Conservation (phyloP, 495 filamentous ascomycete genomes). For the Sordaria brevicollis region DNA sequence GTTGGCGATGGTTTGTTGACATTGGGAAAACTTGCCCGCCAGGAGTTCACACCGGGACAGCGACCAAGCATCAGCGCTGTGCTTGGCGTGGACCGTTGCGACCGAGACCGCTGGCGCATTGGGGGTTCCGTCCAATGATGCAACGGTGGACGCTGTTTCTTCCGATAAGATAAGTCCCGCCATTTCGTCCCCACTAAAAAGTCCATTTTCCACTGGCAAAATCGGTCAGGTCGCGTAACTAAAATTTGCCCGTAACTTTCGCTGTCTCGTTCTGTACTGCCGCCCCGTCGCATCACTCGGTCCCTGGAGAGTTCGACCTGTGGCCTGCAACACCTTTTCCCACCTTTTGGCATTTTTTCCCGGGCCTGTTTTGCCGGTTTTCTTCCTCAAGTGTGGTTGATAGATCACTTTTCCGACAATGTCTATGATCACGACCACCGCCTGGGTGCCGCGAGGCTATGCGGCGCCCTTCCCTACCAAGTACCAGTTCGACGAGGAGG, state of each 20-base stretch:
- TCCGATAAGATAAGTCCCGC: constrained; percentile 30
- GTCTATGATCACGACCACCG: constrained; percentile 84
- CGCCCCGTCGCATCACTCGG: background rate
- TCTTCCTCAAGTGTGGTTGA: background rate
- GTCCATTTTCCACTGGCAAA: constrained; percentile 8
- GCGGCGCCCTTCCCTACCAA: constrained; percentile 84
- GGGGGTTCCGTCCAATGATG: background rate
- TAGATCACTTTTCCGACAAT: constrained; percentile 6
- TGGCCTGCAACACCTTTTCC: background rate
- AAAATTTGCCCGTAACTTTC: background rate
- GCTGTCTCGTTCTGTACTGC: background rate
- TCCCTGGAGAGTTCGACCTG: background rate
- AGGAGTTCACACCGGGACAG: background rate
- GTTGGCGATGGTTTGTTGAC: background rate
- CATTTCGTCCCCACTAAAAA: constrained; percentile 24
- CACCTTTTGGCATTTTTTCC: constrained; percentile 1
- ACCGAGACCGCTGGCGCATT: background rate
- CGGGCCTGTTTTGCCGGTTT: background rate
- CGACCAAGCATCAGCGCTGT: background rate
- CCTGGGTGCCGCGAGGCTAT: constrained; percentile 91
- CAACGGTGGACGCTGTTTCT: background rate
- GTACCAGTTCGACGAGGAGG: constrained; percentile 85
- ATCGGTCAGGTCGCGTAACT: background rate
- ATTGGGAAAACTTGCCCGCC: background rate
- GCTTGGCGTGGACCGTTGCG: background rate